Evolutionary conservation across 1,284 basidiomycete genomes (phyloP).

Genomic region (Trichosporon sp.): DNA sequence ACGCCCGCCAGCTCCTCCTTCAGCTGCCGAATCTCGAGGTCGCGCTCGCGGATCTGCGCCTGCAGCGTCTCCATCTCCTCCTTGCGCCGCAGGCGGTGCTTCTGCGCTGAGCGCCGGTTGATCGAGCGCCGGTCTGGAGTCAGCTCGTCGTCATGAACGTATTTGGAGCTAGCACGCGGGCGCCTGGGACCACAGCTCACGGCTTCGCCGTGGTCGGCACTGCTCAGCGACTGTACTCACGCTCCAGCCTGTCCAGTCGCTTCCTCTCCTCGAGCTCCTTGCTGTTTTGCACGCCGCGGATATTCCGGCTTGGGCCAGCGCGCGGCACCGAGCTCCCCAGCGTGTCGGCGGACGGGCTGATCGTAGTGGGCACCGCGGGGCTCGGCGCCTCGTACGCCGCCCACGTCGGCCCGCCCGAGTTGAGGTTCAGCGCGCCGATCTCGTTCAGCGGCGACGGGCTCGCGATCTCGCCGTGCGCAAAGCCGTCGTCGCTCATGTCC

Average conservation of each 20-base stretch:
- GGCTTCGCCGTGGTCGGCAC: too few species aligned
- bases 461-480: background rate
- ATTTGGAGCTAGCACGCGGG: background rate
- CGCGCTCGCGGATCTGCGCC: conserved; percentile 14
- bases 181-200: too few species aligned
- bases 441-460: conserved; percentile 15
- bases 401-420: background rate
- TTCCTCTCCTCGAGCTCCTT: conserved; percentile 12
- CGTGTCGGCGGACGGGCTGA: conserved; percentile 11
- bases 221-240: conserved; percentile 7
- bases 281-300: background rate
- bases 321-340: conserved; percentile 10
- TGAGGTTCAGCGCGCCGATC: conserved; percentile 14
- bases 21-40: conserved; percentile 14
- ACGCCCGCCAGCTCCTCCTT: conserved; percentile 18
- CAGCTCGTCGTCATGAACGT: background rate
- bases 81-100: conserved; percentile 23
- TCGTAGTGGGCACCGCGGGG: conserved; percentile 8
- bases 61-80: conserved; percentile 21
- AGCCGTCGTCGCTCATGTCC: conserved; percentile 14
- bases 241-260: conserved; percentile 18
- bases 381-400: background rate
- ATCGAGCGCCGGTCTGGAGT: conserved; percentile 23
- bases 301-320: background rate
- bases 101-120: conserved; percentile 25